Evolutionary conservation across 164 flowering plant species (phyloP).

Genomic region (Berberis thunbergii): DNA sequence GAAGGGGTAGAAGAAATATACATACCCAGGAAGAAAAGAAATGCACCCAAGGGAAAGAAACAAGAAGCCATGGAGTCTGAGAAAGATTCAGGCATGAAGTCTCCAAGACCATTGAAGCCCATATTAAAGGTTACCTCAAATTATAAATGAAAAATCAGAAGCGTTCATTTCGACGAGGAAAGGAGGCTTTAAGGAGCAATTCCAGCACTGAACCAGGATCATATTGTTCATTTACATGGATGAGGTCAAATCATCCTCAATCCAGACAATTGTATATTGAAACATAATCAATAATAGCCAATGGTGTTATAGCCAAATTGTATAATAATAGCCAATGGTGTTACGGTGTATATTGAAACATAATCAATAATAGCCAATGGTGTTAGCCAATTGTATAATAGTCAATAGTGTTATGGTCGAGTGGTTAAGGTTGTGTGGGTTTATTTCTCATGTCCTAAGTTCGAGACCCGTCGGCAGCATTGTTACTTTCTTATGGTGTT

Average conservation of each 20-base stretch:
- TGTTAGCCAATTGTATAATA: too few species aligned
- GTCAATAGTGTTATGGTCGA: too few species aligned
- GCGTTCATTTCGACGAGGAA: constrained; percentile 25
- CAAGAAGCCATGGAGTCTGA: constrained; percentile 6
- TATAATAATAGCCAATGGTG: too few species aligned
- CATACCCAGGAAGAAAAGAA: neutral
- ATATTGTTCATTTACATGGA: neutral
- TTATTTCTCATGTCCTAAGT: too few species aligned
- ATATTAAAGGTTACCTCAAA: constrained; percentile 10
- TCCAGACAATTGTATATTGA: neutral
- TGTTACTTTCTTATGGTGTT: too few species aligned
- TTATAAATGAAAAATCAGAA: constrained; percentile 33
- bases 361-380: too few species aligned
- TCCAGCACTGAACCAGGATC: constrained; percentile 3
- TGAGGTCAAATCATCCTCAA: neutral
- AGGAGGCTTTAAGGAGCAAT: constrained; percentile 21
- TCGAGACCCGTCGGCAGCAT: too few species aligned
- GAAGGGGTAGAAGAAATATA: constrained; percentile 1
- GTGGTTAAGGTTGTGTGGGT: too few species aligned
- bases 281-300: too few species aligned
- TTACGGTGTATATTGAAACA: too few species aligned
- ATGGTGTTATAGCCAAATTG: too few species aligned
- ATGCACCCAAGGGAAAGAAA: constrained; percentile 1
- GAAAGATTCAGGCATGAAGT: neutral
- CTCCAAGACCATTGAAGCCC: constrained; percentile 12